Evolutionary conservation across 148 eudicot genomes (phyloP), one percentile per base, ranked within the genome.

Genomic region (Silene conica): DNA sequence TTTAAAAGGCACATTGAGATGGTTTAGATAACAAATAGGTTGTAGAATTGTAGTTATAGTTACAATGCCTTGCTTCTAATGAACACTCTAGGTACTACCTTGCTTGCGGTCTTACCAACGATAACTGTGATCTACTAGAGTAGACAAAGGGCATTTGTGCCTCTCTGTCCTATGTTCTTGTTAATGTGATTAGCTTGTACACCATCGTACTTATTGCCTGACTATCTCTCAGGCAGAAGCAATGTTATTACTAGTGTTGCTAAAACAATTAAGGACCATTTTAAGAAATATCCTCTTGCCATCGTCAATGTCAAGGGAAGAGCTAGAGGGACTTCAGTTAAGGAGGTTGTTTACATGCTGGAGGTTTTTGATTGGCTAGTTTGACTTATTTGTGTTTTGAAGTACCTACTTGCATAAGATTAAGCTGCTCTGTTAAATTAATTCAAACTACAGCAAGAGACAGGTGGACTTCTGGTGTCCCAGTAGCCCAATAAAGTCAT

Each of bases 231-330:
- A 90, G 97, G 97, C 73, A 92, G 72, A 78, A 95, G 91, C 85
- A 90, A 95, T 78, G 78, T 84, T 45, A 79, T 92, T 22, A 80
- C 85, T 77, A 96, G 97, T 43, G 83, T 90, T 69, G 99, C 94
- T 46, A 90, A 87, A 84, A 75, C 96, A 31, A 89, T 95, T 67
- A 89, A 83, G 73, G 82, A 80, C 38, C 97, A 92, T 81, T 95
- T 95, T 76, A 79, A 86, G 83, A 90, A 86, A 81, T 73, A 95
- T 80, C 92, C 97, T 76, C 86, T 92, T 71, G 99, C 92, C 43
- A 87, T 95, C 48, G 94, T 95, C 62, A 92, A 90, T 80, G 87
- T 95, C 71, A 92, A 95, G 86, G 97, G 92, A 74, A 86, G 97
- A 81, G 97, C 96, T 63, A 87, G 89, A 80, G 99, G 96, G 77